Percentiles rank a stretch among this genome's conserved stretches.
Evolutionary conservation across 2,329 filamentous ascomycete genomes (phyloP).

Genomic region (Sclerotinia spermophila): DNA sequence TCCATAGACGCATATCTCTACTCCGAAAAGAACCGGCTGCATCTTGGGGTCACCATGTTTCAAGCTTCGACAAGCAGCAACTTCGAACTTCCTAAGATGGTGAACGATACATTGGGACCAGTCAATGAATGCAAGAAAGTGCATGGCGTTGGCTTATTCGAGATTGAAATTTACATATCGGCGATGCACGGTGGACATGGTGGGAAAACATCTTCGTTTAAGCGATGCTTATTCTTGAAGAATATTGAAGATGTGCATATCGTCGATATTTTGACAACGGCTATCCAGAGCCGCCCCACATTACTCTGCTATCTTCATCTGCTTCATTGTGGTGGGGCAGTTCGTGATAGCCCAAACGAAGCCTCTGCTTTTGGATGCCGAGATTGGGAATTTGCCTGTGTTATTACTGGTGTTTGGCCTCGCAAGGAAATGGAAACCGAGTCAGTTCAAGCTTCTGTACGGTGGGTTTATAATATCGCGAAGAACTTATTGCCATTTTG

Average conservation of each 20-base stretch:
- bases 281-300: conserved; percentile 40
- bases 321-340: conserved; percentile 54
- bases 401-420: conserved; percentile 60
- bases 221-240: conserved; percentile 60
- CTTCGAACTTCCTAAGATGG: conserved; percentile 18
- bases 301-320: conserved; percentile 58
- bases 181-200: conserved; percentile 56
- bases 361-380: conserved; percentile 59
- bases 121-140: conserved; percentile 39
- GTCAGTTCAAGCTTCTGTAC: conserved; percentile 39
- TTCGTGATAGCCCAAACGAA: conserved; percentile 43
- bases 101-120: conserved; percentile 36
- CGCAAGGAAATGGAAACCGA: conserved; percentile 49
- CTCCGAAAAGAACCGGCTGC: conserved; percentile 43
- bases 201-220: conserved; percentile 59
- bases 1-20: conserved; percentile 58
- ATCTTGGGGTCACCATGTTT: conserved; percentile 50
- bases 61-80: conserved; percentile 38
- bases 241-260: conserved; percentile 41
- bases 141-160: conserved; percentile 51
- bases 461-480: conserved; percentile 56
- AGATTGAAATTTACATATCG: conserved; percentile 58
- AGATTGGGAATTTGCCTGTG: conserved; percentile 62
- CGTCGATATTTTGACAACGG: conserved; percentile 41
- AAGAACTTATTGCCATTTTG: conserved; percentile 47